Evolutionary conservation across 78 protist species (phyloP).

Genomic region (Cavenderia fasciculata): DNA sequence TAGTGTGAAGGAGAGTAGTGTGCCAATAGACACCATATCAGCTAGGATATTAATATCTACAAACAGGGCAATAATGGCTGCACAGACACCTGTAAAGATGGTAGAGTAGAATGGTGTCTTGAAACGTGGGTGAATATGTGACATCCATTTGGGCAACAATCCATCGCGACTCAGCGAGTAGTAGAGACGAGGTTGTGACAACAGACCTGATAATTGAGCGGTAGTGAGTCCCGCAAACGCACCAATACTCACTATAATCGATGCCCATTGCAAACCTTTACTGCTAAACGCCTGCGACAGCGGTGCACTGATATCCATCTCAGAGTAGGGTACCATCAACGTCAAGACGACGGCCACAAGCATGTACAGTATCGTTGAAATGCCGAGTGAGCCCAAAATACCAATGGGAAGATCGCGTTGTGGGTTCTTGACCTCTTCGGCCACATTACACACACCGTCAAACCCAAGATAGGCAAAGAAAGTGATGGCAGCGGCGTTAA

Average conservation of each 20-base stretch:
- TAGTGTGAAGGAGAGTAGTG: constrained; percentile 74
- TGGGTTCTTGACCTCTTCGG: constrained; percentile 81
- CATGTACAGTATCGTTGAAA: constrained; percentile 64
- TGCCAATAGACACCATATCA: constrained; percentile 84
- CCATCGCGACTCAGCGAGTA: constrained; percentile 55
- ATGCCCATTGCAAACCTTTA: constrained; percentile 70
- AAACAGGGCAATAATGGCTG: constrained; percentile 26
- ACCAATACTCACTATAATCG: constrained; percentile 63
- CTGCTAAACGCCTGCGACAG: constrained; percentile 51
- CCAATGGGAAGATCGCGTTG: constrained; percentile 83
- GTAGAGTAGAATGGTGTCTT: constrained; percentile 78
- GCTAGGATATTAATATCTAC: constrained; percentile 56
- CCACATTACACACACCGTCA: constrained; percentile 78
- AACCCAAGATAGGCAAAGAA: constrained; percentile 85
- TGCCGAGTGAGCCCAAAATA: constrained; percentile 61
- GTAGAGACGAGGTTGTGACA: constrained; percentile 57
- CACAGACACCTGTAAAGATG: constrained; percentile 61
- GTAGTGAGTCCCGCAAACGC: constrained; percentile 75
- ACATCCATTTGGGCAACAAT: constrained; percentile 66
- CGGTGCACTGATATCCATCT: constrained; percentile 73
- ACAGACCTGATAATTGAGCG: constrained; percentile 50
- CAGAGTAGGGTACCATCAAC: constrained; percentile 57
- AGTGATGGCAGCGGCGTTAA: constrained; percentile 70
- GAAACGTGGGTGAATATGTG: constrained; percentile 49
- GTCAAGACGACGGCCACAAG: constrained; percentile 35